Evolutionary conservation across 805 yeast species (phyloP).

Genomic region (Limtongia smithiae): DNA sequence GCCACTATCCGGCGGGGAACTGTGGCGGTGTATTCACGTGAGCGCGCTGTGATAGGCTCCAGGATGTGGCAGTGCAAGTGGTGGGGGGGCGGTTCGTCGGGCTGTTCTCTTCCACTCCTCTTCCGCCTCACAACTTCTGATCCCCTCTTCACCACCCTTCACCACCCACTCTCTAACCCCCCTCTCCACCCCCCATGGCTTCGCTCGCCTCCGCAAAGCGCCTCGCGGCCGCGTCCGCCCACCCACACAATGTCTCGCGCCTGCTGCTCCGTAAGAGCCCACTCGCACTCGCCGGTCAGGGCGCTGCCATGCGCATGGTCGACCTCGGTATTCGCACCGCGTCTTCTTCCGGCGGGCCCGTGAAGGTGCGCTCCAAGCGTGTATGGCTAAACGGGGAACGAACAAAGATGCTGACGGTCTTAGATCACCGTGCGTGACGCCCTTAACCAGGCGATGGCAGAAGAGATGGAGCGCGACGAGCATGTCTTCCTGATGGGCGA

Average conservation of each 20-base stretch:
- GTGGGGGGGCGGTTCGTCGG: not conserved
- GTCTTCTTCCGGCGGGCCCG: slow-evolving; percentile 35
- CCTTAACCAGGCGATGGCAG: slow-evolving; percentile 88
- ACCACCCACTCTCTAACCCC: not conserved
- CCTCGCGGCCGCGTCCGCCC: slow-evolving; percentile 20
- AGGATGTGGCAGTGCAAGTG: not conserved
- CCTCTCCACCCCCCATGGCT: slow-evolving; percentile 6
- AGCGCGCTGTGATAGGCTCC: slow-evolving; percentile 6
- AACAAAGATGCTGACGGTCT: not conserved
- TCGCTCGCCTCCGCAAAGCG: slow-evolving; percentile 23
- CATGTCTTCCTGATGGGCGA: slow-evolving; percentile 96
- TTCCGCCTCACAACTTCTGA: not conserved
- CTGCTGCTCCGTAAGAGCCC: slow-evolving; percentile 23
- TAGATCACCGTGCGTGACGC: slow-evolving; percentile 95
- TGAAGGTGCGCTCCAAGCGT: slow-evolving; percentile 30
- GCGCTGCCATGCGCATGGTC: slow-evolving; percentile 35
- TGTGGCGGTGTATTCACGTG: slow-evolving; percentile 12
- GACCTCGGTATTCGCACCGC: slow-evolving; percentile 32
- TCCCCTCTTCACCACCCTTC: slow-evolving; percentile 2
- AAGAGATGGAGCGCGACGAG: slow-evolving; percentile 94
- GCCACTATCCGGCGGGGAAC: slow-evolving; percentile 4
- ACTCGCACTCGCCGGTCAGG: slow-evolving; percentile 30
- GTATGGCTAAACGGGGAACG: no score
- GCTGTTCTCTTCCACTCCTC: not conserved
- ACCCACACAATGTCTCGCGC: slow-evolving; percentile 9